These are phyloP conservation scores for Zymoseptoria crescenta DNA, from an alignment of 2,329 filamentous ascomycete species.

Conservation along the genomic window DNA sequence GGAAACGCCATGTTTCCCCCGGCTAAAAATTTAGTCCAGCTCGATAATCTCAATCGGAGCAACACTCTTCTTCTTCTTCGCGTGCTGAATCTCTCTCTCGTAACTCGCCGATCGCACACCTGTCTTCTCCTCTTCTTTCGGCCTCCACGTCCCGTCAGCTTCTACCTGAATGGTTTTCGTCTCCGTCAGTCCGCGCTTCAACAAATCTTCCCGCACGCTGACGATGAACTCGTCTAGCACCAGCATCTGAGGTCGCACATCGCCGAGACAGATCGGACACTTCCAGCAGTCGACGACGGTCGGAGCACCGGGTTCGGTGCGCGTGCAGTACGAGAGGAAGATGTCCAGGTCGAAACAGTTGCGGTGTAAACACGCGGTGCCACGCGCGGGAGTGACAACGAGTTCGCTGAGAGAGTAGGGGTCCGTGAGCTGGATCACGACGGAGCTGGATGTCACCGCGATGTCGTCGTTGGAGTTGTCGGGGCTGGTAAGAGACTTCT, in stretches of 20 bases:
- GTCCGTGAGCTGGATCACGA: constrained; percentile 41
- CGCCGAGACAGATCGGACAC: constrained; percentile 73
- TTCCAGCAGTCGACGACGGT: constrained; percentile 63
- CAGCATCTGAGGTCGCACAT: constrained; percentile 67
- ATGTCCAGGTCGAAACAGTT: constrained; percentile 87
- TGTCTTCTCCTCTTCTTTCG: constrained; percentile 20
- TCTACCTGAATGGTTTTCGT: constrained; percentile 56
- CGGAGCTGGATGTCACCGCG: constrained; percentile 31
- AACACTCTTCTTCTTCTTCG: not conserved
- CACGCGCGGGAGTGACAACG: constrained; percentile 65
- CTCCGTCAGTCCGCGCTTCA: constrained; percentile 25
- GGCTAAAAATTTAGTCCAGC: not conserved
- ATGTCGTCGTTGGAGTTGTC: constrained; percentile 44
- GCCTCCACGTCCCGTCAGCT: constrained; percentile 57
- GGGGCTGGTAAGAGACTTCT: constrained; percentile 35
- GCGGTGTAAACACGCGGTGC: constrained; percentile 61
- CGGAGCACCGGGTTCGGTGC: constrained; percentile 28
- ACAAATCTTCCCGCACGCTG: constrained; percentile 49
- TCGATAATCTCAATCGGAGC: not conserved
- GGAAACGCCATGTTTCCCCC: not conserved
- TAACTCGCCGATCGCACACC: constrained; percentile 23
- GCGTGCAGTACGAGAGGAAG: constrained; percentile 61
- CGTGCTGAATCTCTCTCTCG: constrained; percentile 15
- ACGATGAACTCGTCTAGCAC: constrained; percentile 66
- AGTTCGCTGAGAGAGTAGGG: constrained; percentile 42